Conservation (phyloP, 2,329 filamentous ascomycete genomes). For the Neurospora sp. region DNA sequence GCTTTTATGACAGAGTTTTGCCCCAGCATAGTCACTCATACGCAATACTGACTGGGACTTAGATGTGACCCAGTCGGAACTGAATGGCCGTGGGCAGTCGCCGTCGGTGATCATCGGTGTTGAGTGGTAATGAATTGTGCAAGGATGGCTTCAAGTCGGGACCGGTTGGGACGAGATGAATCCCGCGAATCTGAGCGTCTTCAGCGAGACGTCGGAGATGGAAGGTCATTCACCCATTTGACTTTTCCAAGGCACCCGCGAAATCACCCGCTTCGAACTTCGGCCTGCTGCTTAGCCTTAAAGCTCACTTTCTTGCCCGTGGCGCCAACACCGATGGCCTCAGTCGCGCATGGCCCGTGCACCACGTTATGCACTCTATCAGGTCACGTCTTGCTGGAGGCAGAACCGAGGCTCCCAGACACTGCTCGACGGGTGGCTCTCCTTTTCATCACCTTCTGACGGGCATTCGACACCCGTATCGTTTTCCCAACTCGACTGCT, state of each 20-base stretch:
- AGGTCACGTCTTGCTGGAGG: not conserved
- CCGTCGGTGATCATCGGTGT: not conserved
- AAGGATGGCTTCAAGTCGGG: not conserved
- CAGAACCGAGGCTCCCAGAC: not conserved
- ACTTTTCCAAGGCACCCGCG: not conserved
- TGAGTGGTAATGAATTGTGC: not conserved
- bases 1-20: not conserved
- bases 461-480: not conserved
- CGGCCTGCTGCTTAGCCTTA: not conserved
- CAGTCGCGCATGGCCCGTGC: not conserved
- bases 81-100: not conserved
- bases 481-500: not conserved
- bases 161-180: not conserved
- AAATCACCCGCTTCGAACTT: not conserved
- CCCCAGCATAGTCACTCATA: not conserved
- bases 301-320: not conserved
- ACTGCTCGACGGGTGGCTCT: not conserved
- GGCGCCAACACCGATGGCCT: not conserved
- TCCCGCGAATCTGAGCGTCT: not conserved
- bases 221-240: not conserved
- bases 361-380: not conserved
- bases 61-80: not conserved
- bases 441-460: not conserved
- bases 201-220: not conserved
- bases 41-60: not conserved